Evolutionary conservation across 768 basidiomycete species (phyloP).

Genomic region (Peribolospora kevripleyi): DNA sequence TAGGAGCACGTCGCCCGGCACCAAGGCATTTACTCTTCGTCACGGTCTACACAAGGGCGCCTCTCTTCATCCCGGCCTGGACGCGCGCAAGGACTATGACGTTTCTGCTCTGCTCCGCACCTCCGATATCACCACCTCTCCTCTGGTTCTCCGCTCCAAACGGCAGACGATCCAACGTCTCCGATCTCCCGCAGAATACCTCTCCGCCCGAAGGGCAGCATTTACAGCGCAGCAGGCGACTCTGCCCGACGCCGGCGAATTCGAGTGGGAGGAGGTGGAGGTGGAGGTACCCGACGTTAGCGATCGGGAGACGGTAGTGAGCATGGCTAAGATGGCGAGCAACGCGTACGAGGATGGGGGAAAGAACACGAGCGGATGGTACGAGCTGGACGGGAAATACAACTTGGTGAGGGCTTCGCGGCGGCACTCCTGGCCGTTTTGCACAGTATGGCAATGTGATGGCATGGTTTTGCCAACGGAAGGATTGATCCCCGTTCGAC

Average conservation of each 20-base stretch:
- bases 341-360: slow-evolving; percentile 46
- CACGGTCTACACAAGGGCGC: too few relatives aligned
- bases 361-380: slow-evolving; percentile 42
- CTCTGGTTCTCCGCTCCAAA: too few relatives aligned
- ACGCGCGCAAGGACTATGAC: too few relatives aligned
- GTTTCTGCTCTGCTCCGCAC: too few relatives aligned
- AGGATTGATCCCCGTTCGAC: background rate
- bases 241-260: background rate
- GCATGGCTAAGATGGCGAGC: slow-evolving; percentile 67
- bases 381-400: slow-evolving; percentile 30
- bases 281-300: slow-evolving; percentile 45
- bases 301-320: slow-evolving; percentile 43
- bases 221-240: background rate
- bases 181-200: too few relatives aligned
- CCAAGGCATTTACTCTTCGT: too few relatives aligned
- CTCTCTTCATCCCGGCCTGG: too few relatives aligned
- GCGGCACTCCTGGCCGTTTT: background rate
- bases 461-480: background rate
- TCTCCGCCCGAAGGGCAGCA: background rate
- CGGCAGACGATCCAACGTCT: too few relatives aligned
- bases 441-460: background rate
- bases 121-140: too few relatives aligned
- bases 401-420: slow-evolving; percentile 21
- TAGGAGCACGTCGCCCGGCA: too few relatives aligned
- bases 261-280: slow-evolving; percentile 40